phyloP scores from a whole-genome alignment of 768 basidiomycete species.

The Russula abietina region DNA sequence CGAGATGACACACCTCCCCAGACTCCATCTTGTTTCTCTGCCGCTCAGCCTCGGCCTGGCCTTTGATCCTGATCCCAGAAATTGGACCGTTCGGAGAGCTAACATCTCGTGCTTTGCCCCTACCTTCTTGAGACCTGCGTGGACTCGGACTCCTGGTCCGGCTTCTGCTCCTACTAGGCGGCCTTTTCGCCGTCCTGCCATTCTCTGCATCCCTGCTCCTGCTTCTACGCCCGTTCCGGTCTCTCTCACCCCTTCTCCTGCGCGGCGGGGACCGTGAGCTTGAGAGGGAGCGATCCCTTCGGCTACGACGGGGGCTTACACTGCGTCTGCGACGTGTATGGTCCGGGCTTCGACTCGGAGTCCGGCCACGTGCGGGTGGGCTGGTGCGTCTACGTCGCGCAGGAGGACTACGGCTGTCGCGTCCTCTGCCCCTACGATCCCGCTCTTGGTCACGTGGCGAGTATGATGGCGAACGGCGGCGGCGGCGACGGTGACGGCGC shows the following conservation, averaged over 20 bases:
- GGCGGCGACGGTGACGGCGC: constrained; percentile 36
- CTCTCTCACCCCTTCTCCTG: constrained; percentile 12
- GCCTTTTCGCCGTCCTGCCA: constrained; percentile 5
- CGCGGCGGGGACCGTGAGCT: constrained; percentile 33
- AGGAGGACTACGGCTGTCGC: constrained; percentile 53
- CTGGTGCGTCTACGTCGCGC: constrained; percentile 31
- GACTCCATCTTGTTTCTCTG: constrained; percentile 49
- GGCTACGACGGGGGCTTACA: constrained; percentile 33
- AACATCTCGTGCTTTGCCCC: constrained; percentile 25
- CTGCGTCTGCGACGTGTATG: constrained; percentile 41
- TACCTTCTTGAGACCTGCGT: constrained; percentile 21
- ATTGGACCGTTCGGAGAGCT: constrained; percentile 30
- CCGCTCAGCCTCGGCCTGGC: constrained; percentile 53
- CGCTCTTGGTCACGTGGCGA: constrained; percentile 40
- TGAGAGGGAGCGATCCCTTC: constrained; percentile 30
- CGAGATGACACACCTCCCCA: constrained; percentile 27
- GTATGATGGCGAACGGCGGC: constrained; percentile 43
- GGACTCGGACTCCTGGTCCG: constrained; percentile 15
- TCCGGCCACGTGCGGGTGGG: constrained; percentile 27
- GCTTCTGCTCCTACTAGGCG: constrained; percentile 16
- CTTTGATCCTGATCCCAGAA: constrained; percentile 69
- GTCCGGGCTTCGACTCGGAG: constrained; percentile 34
- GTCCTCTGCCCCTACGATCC: constrained; percentile 24
- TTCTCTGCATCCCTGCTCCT: constrained; percentile 17
- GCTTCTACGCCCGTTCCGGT: constrained; percentile 14